Evolutionary conservation across 352 stramenopile species (phyloP), one percentile per base, ranked within the genome.

Genomic region (Blastocystis sp.): DNA sequence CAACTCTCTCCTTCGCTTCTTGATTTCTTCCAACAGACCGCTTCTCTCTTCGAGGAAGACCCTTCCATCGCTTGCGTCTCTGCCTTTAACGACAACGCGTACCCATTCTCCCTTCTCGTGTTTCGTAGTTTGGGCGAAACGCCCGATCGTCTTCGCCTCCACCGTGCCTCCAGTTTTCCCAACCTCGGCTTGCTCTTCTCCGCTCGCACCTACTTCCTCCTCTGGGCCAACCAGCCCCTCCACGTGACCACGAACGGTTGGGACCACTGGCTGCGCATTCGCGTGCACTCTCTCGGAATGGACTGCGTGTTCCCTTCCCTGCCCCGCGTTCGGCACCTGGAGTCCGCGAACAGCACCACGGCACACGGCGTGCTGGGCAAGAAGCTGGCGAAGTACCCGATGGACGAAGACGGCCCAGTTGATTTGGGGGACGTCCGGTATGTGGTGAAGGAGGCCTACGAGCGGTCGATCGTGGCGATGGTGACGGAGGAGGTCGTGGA

Each of bases 231-330:
- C 3, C 74, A 84, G 61, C 21, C 74, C 9, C 61, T 84, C 4
- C 9, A 43, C 19, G 19, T 19, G 17, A 84, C 54, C 3, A 84
- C 74, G 3, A 84, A 84, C 42, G 74, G 74, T n/a, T 84, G 74
- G 74, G 74, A 84, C 61, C 74, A 84, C 42, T 84, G 74, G 74
- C 54, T 84, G 4, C 74, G 74, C 7, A 69, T 84, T 28, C 74
- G 74, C 40, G 48, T 43, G 19, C 52, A 19, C 24, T 84, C 74
- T 1, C 74, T 84, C 11, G 52, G 45, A 6, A 43, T 84, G 52
- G 74, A 84, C 52, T 68, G 74, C 19, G 7, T 84, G 1, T 84
- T 43, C 34, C 74, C 74, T 68, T 54, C 52, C n/a, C 21, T 63
- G 19, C 74, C 74, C 17, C 74, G 74, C 42, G 61, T 84, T 34